Evolutionary conservation across 768 basidiomycete species (phyloP).

Genomic region (Daedaleopsis nitida): DNA sequence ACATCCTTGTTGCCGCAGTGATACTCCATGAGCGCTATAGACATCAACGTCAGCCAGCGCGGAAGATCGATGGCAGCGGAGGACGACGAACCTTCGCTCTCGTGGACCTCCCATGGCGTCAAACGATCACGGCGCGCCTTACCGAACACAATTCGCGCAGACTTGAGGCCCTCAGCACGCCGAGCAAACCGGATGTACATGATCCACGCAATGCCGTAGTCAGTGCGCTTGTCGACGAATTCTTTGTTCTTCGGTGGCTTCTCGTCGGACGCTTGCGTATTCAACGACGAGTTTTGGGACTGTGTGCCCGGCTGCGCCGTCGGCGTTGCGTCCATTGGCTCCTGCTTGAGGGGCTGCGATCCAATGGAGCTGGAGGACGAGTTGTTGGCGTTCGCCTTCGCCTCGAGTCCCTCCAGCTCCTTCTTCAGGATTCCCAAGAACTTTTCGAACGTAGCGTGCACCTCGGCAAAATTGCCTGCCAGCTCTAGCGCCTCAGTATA

Average conservation of each 20-base stretch:
- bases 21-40: constrained; percentile 89
- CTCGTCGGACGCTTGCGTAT: constrained; percentile 53
- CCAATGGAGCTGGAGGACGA: constrained; percentile 35
- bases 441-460: constrained; percentile 70
- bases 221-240: constrained; percentile 58
- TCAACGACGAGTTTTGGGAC: constrained; percentile 43
- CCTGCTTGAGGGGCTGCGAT: constrained; percentile 4
- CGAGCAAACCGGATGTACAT: constrained; percentile 94
- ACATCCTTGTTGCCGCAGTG: constrained; percentile 75
- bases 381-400: constrained; percentile 39
- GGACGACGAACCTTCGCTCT: constrained; percentile 75
- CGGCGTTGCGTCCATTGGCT: constrained; percentile 7
- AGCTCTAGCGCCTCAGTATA: constrained; percentile 74
- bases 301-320: background rate
- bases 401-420: constrained; percentile 65
- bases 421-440: constrained; percentile 67
- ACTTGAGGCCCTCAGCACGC: constrained; percentile 84
- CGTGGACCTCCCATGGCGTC: constrained; percentile 91
- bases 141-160: constrained; percentile 74
- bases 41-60: background rate
- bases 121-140: constrained; percentile 78
- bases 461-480: constrained; percentile 64
- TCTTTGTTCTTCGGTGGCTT: constrained; percentile 58
- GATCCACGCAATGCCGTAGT: constrained; percentile 79
- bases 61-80: background rate